A percentile compares a stretch with the other conserved stretches of the same genome.
phyloP scores from a whole-genome alignment of 2,329 filamentous ascomycete genomes.

The Fusarium anthophilum region DNA sequence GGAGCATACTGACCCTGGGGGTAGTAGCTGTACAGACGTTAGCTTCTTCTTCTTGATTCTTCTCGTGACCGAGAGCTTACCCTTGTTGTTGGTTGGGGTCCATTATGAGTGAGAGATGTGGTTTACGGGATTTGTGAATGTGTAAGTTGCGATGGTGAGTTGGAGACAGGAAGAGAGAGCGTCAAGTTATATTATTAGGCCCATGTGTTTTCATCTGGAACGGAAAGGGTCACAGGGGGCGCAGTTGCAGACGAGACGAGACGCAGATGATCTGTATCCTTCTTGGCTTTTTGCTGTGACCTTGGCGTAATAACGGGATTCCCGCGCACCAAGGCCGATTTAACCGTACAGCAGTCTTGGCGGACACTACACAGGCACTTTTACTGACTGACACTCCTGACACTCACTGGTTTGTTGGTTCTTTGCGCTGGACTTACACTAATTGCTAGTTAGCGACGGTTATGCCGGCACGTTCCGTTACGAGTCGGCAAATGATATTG shows the following conservation, averaged over 20 bases:
- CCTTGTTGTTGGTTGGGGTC: slow-evolving; percentile 28
- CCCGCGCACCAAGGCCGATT: slow-evolving; percentile 22
- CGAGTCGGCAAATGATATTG: neutral
- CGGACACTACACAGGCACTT: neutral
- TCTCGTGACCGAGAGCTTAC: neutral
- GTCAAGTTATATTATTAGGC: slow-evolving; percentile 9
- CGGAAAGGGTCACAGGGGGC: neutral
- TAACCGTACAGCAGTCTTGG: slow-evolving; percentile 36
- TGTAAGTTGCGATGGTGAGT: neutral
- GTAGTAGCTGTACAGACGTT: slow-evolving; percentile 24
- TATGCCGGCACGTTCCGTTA: slow-evolving; percentile 4
- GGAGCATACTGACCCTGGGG: too few relatives aligned
- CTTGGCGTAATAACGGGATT: slow-evolving; percentile 31
- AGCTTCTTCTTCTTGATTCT: neutral
- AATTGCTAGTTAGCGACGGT: neutral
- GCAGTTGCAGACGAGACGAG: neutral
- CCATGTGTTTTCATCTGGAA: neutral
- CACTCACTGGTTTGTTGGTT: neutral
- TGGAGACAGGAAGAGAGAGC: neutral
- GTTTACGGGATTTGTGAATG: neutral
- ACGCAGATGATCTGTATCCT: slow-evolving; percentile 24
- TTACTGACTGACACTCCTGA: neutral
- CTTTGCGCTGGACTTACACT: neutral
- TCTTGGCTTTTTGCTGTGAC: slow-evolving; percentile 22
- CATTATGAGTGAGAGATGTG: slow-evolving; percentile 15